These are phyloP conservation scores for Chalciporus pseudorubinellus DNA, from an alignment of 768 basidiomycete genomes.

Conservation along the genomic window DNA sequence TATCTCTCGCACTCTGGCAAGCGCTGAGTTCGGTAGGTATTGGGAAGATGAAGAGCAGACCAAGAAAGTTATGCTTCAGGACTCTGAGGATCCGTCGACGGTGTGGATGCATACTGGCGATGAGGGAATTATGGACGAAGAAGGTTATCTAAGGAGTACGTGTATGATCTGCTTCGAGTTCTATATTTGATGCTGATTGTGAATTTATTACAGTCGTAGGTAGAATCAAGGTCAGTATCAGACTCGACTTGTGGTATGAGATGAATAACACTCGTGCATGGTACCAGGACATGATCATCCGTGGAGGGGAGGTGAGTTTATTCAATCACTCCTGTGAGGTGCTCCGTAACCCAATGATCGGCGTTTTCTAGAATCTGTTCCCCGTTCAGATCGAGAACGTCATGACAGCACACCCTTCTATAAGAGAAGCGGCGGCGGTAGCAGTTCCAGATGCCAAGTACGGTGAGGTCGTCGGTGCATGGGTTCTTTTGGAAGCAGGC, in stretches of 20 bases:
- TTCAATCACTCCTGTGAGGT: not conserved
- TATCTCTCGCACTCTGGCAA: not conserved
- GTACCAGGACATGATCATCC: constrained; percentile 74
- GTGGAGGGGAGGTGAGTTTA: constrained; percentile 69
- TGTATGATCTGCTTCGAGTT: constrained; percentile 2
- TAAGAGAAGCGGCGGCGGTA: constrained; percentile 73
- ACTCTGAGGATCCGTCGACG: constrained; percentile 48
- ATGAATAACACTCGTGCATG: constrained; percentile 1
- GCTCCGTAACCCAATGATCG: not conserved
- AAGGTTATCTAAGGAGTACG: constrained; percentile 74
- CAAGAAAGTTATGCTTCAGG: constrained; percentile 49
- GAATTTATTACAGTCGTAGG: constrained; percentile 57
- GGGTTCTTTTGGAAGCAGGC: constrained; percentile 56
- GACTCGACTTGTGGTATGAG: not conserved
- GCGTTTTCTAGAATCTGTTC: constrained; percentile 60
- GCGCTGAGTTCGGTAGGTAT: constrained; percentile 46
- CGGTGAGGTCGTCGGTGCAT: constrained; percentile 81
- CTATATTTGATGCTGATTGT: not conserved
- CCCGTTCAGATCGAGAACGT: constrained; percentile 84
- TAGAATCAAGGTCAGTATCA: constrained; percentile 60
- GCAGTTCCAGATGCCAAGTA: constrained; percentile 65
- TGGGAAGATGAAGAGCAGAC: constrained; percentile 77
- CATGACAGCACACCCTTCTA: constrained; percentile 49
- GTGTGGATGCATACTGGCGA: constrained; percentile 87
- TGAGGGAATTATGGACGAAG: constrained; percentile 75